Conservation (phyloP, 1,139 yeast genomes). For the Saccharomyces hybrid region DNA sequence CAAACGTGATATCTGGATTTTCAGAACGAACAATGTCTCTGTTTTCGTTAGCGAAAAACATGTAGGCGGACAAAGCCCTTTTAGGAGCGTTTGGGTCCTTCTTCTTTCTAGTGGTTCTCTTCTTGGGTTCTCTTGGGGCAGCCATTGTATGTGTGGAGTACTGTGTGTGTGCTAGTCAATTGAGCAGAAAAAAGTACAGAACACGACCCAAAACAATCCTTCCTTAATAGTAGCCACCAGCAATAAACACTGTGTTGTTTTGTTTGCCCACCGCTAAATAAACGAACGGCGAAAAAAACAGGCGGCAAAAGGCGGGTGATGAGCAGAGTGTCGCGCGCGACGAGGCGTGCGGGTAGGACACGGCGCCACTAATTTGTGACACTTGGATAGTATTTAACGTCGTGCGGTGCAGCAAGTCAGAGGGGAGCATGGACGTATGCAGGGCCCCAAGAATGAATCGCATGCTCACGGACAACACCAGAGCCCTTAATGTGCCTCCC, state of each 20-base stretch:
- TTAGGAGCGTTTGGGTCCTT: slow-evolving; percentile 97
- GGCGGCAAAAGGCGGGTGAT: slow-evolving; percentile 1
- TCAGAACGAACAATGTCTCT: slow-evolving; percentile 92
- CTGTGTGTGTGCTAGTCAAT: not conserved
- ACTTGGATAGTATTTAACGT: not conserved
- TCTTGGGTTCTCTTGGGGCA: slow-evolving; percentile 18
- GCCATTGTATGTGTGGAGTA: not conserved
- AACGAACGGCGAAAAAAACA: slow-evolving; percentile 1
- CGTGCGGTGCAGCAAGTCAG: not conserved
- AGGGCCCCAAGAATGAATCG: not conserved
- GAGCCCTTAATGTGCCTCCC: not conserved
- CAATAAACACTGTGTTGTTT: not conserved
- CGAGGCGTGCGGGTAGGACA: not conserved
- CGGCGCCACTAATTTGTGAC: not conserved
- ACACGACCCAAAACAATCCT: not conserved
- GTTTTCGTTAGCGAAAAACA: slow-evolving; percentile 97
- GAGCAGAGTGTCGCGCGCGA: not conserved
- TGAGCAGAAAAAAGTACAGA: not conserved
- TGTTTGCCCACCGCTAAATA: slow-evolving; percentile 1
- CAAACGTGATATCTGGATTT: slow-evolving; percentile 89
- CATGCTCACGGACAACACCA: not conserved
- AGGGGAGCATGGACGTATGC: not conserved
- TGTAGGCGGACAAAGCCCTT: slow-evolving; percentile 95
- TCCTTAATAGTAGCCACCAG: not conserved
- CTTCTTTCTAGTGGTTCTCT: slow-evolving; percentile 33